Evolutionary conservation across 2,329 filamentous ascomycete species (phyloP).

Genomic region (Talaromyces albobiverticillius): DNA sequence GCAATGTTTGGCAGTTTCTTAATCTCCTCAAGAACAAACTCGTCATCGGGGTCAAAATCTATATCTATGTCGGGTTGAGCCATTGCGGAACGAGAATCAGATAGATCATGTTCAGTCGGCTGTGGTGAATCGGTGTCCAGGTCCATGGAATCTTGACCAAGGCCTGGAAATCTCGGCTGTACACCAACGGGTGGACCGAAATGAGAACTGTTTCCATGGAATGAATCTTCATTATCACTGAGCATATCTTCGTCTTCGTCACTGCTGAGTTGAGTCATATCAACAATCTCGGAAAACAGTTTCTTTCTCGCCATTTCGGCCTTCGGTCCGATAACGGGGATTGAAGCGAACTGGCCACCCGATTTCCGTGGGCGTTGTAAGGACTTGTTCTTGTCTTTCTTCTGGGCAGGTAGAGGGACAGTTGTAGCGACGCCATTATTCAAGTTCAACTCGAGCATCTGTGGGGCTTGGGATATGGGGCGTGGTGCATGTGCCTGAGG

Average conservation of each 20-base stretch:
- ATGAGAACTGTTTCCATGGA: constrained; percentile 27
- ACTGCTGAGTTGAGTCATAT: constrained; percentile 45
- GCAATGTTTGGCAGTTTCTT: constrained; percentile 38
- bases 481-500: neutral
- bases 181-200: neutral
- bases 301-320: constrained; percentile 56
- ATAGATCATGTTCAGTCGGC: neutral
- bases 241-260: constrained; percentile 11
- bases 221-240: constrained; percentile 46
- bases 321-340: constrained; percentile 39
- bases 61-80: constrained; percentile 1
- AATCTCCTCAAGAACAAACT: constrained; percentile 16
- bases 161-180: neutral
- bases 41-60: constrained; percentile 11
- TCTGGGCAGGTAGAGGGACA: neutral
- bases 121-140: constrained; percentile 6
- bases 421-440: neutral
- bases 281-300: constrained; percentile 53
- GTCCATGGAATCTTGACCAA: constrained; percentile 5
- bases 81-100: constrained; percentile 1
- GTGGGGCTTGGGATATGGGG: neutral
- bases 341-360: neutral
- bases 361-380: neutral
- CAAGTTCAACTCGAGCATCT: neutral
- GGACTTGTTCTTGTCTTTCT: neutral